These are phyloP conservation scores for Mortierella sp. DNA, from an alignment of 371 early-diverging fungal species.

Conservation along the genomic window DNA sequence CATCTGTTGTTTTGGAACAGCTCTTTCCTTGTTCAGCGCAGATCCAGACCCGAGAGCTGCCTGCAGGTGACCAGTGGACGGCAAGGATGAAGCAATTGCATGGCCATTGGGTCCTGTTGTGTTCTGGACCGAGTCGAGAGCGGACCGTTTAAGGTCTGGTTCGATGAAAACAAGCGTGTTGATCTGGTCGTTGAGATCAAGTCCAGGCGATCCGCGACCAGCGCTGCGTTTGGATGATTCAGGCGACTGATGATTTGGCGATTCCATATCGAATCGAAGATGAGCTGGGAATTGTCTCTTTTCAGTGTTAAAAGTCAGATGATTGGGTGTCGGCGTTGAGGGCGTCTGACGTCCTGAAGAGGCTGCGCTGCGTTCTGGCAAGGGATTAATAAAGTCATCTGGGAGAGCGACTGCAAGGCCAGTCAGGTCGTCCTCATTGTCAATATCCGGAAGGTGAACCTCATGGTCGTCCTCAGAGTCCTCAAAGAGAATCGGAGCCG, in stretches of 20 bases:
- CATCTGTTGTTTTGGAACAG: constrained; percentile 31
- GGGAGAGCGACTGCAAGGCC: constrained; percentile 47
- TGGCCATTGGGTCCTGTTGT: constrained; percentile 5
- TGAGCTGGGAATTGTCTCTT: constrained; percentile 30
- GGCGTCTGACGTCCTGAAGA: constrained; percentile 34
- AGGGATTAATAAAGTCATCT: constrained; percentile 48
- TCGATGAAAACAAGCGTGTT: constrained; percentile 50
- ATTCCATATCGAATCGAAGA: constrained; percentile 29
- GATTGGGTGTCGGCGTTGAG: constrained; percentile 26
- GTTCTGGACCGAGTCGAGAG: constrained; percentile 13
- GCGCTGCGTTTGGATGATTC: constrained; percentile 17
- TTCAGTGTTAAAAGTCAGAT: constrained; percentile 35
- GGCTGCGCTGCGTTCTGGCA: constrained; percentile 18
- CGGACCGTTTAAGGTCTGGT: constrained; percentile 21
- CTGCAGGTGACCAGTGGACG: constrained; percentile 38
- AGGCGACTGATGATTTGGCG: constrained; percentile 1
- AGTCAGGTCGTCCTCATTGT: constrained; percentile 26
- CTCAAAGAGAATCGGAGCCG: constrained; percentile 52
- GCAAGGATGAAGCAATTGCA: constrained; percentile 38
- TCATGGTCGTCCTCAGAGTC: constrained; percentile 46
- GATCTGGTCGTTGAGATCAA: constrained; percentile 32
- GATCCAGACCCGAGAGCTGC: constrained; percentile 3
- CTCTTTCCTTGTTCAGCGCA: constrained; percentile 8
- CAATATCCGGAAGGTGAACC: constrained; percentile 3
- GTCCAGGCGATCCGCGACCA: constrained; percentile 31